Evolutionary conservation across 1,284 basidiomycete genomes (phyloP).

Genomic region (Ustilago hordei): DNA sequence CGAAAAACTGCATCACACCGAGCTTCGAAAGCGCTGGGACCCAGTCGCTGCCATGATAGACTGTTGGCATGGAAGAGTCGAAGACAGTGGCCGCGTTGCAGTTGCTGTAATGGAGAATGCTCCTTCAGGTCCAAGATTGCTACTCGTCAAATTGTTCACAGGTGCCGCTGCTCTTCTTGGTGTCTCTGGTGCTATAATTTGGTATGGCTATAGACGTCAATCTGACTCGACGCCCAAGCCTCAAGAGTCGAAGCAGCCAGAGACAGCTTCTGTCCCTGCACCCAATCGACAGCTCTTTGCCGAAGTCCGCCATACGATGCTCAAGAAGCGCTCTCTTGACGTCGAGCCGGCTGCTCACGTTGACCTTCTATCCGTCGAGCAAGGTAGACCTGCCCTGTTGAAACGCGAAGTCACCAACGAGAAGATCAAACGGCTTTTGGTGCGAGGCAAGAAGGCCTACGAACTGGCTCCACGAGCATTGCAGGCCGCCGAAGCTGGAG

Average conservation of each 20-base stretch:
- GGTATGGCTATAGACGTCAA: background rate
- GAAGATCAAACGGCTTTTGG: background rate
- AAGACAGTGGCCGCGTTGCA: background rate
- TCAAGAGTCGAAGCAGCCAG: background rate
- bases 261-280: background rate
- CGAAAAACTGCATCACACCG: background rate
- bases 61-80: background rate
- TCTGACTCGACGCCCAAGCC: background rate
- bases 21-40: slow-evolving; percentile 16
- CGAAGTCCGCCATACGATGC: background rate
- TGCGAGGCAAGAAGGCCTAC: no score
- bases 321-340: background rate
- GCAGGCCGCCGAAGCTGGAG: no score
- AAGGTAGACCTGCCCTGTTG: background rate
- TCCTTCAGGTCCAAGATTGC: background rate
- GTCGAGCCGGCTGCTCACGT: background rate
- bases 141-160: slow-evolving; percentile 7
- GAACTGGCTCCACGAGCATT: no score
- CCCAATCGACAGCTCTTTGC: background rate
- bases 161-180: slow-evolving; percentile 6
- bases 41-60: slow-evolving; percentile 3
- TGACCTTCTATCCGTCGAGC: background rate
- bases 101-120: background rate
- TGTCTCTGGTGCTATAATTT: slow-evolving; percentile 2
- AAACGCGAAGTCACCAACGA: background rate